Base-by-base conservation (phyloP, 257 asterid species). In the Ligustrum vulgare region DNA sequence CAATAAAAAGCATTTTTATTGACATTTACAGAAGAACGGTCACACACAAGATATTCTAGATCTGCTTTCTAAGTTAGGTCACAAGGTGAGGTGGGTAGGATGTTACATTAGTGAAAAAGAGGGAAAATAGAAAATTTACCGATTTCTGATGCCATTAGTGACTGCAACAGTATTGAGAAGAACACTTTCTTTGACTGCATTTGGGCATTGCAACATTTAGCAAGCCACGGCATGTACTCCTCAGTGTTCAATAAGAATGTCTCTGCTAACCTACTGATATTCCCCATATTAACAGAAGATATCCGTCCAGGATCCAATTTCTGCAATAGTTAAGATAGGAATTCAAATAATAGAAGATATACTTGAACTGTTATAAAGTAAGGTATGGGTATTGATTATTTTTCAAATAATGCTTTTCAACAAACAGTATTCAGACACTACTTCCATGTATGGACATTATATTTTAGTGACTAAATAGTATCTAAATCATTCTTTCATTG, bases 161-260 rank as follows among this genome's bases (percentile, higher is more conserved):
- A 88, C 84, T 89, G 91, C 83, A 87, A 78, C 75, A 95, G 70
- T 63, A 95, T 77, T 81, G 91, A 84, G 72, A 88, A 86, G 84
- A 87, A 85, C 60, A 93, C 77, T 47, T 91, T 79, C 90, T 83
- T 92, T 22, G 99, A 92, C 60, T 79, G 74, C 80, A 90, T 90
- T 58, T 80, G 79, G 60, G 86, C 72, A 73, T 79, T 87, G 89
- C 91, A 87, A 89, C 97, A 91, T 54, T 85, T 82, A 56, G 81
- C 83, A 74, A 95, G 87, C 98, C 98, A 91, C 36, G 85, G 86
- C 74, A 91, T 78, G 80, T 86, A 79, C 37, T 85, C 92, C 60
- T 80, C 89, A 54, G 86, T 87, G 67, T 72, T 82, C 71, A 31
- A 45, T 35, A 80, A 75, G 75, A 92, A 86, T 31, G 83, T 36